Percentiles rank a stretch among this genome's conserved stretches.
These are phyloP conservation scores for Mercurialis annua DNA, from an alignment of 345 rosid genomes.

Conservation along the genomic window DNA sequence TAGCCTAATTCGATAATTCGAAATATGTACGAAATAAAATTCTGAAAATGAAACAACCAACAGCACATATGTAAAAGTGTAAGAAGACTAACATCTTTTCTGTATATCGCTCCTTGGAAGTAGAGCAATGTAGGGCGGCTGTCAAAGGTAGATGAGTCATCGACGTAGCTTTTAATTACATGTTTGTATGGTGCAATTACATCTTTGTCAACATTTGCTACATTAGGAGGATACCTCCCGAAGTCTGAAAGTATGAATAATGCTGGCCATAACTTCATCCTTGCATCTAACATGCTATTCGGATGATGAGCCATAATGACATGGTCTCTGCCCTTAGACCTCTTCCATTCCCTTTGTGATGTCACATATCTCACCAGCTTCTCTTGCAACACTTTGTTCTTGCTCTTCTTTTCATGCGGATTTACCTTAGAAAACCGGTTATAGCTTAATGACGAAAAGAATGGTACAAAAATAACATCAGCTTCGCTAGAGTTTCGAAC, in stretches of 20 bases:
- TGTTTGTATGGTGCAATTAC: conserved; percentile 93
- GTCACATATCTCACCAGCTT: conserved; percentile 58
- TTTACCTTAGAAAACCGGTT: conserved; percentile 63
- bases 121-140: conserved; percentile 73
- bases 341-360: conserved; percentile 69
- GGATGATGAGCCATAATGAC: conserved; percentile 91
- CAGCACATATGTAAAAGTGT: conserved; percentile 2
- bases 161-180: conserved; percentile 48
- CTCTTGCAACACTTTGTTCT: conserved; percentile 60
- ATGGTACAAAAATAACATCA: conserved; percentile 76
- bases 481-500: conserved; percentile 83
- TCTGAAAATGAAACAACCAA: not conserved
- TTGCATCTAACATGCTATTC: conserved; percentile 75
- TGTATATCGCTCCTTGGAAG: conserved; percentile 94
- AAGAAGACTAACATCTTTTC: conserved; percentile 75
- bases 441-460: conserved; percentile 86
- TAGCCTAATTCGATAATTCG: not conserved
- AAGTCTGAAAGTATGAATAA: conserved; percentile 82
- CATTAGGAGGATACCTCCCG: conserved; percentile 80
- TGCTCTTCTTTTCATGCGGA: conserved; percentile 58
- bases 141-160: conserved; percentile 65
- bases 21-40: not conserved
- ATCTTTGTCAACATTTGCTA: conserved; percentile 84
- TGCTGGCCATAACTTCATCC: conserved; percentile 76
- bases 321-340: conserved; percentile 75